Conservation (phyloP, 371 early-diverging fungal species). For the Choanephora cucurbitarum region DNA sequence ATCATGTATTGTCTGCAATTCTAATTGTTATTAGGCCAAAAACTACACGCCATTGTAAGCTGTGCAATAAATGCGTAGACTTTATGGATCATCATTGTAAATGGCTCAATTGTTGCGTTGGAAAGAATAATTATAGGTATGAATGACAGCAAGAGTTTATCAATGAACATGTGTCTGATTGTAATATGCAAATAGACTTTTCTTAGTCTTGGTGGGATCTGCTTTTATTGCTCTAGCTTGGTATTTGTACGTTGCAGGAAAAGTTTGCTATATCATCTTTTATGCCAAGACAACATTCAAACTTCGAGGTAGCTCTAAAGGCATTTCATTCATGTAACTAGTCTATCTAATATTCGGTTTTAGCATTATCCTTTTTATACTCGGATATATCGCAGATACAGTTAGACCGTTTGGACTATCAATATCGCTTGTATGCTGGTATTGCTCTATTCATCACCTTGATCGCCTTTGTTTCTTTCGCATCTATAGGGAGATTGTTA, state of each 20-base stretch:
- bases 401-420: background rate
- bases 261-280: slow-evolving; percentile 35
- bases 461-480: slow-evolving; percentile 24
- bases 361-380: slow-evolving; percentile 1
- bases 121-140: slow-evolving; percentile 65
- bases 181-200: slow-evolving; percentile 12
- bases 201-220: slow-evolving; percentile 26
- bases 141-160: slow-evolving; percentile 1
- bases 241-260: slow-evolving; percentile 28
- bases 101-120: slow-evolving; percentile 81
- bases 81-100: slow-evolving; percentile 85
- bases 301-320: slow-evolving; percentile 26
- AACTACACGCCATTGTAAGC: slow-evolving; percentile 69
- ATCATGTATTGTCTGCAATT: too few relatives aligned
- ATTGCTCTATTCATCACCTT: slow-evolving; percentile 17
- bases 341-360: background rate
- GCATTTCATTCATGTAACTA: background rate
- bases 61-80: slow-evolving; percentile 85
- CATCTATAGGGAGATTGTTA: slow-evolving; percentile 41
- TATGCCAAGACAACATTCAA: slow-evolving; percentile 33
- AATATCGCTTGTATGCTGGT: slow-evolving; percentile 4
- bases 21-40: slow-evolving; percentile 17
- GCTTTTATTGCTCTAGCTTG: slow-evolving; percentile 36
- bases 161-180: slow-evolving; percentile 1
- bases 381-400: background rate